Evolutionary conservation across 176 grass and related monocot genomes (phyloP), one percentile per base, ranked within the genome.

Genomic region (Oryza rufipogon): DNA sequence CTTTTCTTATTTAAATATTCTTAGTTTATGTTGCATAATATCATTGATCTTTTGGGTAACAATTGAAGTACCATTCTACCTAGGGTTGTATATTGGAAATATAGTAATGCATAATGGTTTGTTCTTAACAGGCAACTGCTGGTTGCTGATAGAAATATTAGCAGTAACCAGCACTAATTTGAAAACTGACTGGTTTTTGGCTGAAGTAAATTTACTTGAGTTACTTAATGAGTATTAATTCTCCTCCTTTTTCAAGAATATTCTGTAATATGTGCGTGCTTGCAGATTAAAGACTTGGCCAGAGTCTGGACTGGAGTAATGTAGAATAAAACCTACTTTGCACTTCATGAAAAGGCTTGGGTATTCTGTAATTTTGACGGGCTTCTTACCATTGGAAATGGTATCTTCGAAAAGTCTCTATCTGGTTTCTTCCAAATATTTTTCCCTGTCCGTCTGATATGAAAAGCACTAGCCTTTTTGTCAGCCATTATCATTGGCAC

Each of bases 401-500:
- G 68, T 74, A 87, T 87, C 84, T 83, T 83, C 10, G 80, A 41
- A 52, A 90, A 90, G 84, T 90, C 74, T 60, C 65, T 66, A 64
- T 77, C 82, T 78, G 82, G 66, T 85, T 73, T 78, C 82, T 81
- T 91, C 82, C 67, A 63, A 63, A 64, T 39, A 11, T 42, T 84
- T 71, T 84, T 76, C 84, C 66, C 26, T 77, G 49, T 61, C 68
- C 58, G 65, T 56, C 75, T 85, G 90, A 78, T 77, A 74, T 64
- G 58, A 82, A 88, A 88, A 88, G 67, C 74, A 78, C 46, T 75
- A 72, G 78, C 67, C 71, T 85, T 91, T 85, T 52, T 91, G 82
- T 81, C 78, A 86, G 73, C 82, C 86, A 86, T 91, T 87, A 88
- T 91, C 86, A 91, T 78, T 91, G 86, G 86, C 78, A 78, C 48